These are phyloP conservation scores for Leccinum variicolor DNA, from an alignment of 768 basidiomycete species.

Conservation along the genomic window DNA sequence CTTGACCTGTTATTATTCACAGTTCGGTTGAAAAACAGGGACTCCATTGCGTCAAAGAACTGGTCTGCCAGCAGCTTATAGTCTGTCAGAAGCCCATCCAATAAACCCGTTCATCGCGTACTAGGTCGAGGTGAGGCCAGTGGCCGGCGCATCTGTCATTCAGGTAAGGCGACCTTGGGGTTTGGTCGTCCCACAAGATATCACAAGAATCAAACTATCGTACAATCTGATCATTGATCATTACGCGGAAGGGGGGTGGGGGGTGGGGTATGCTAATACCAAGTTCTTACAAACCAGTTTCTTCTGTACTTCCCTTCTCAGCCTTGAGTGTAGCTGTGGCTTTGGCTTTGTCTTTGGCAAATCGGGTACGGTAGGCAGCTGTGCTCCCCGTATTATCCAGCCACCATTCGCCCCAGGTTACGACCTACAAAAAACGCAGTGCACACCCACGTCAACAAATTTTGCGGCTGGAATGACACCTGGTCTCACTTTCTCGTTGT, in stretches of 20 bases:
- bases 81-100: too few species aligned
- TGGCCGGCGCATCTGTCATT: too few species aligned
- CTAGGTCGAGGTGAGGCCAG: too few species aligned
- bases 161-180: too few species aligned
- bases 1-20: too few species aligned
- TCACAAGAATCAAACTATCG: background rate
- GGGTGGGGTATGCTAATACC: too few species aligned
- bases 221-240: background rate
- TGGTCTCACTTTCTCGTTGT: background rate
- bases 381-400: slow-evolving; percentile 13
- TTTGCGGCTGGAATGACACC: background rate
- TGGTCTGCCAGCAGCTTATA: too few species aligned
- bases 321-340: background rate
- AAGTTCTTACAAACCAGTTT: background rate
- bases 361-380: slow-evolving; percentile 10
- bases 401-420: slow-evolving; percentile 11
- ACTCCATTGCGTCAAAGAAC: too few species aligned
- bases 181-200: too few species aligned
- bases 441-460: background rate
- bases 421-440: background rate
- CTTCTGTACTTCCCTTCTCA: background rate
- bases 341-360: slow-evolving; percentile 9
- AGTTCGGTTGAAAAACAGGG: too few species aligned
- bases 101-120: too few species aligned
- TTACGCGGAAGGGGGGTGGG: too few species aligned